A percentile compares a stretch with the other conserved stretches of the same genome.
Conservation (phyloP, 441 rosid species). For the Mallotus japonicus region DNA sequence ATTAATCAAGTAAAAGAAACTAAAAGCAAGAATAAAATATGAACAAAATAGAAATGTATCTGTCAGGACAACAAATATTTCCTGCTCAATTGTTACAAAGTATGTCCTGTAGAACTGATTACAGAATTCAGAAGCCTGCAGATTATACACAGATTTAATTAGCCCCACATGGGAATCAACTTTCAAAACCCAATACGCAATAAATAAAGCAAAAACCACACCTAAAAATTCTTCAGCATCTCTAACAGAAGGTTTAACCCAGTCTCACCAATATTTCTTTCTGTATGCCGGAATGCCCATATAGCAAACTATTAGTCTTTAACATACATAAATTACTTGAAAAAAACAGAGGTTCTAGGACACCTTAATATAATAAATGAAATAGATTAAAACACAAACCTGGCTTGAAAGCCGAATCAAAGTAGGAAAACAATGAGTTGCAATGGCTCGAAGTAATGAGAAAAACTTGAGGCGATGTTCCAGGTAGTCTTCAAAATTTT, state of each 20-base stretch:
- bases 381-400: conserved; percentile 47
- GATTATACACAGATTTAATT: conserved; percentile 20
- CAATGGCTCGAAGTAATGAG: conserved; percentile 97
- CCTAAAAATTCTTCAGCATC: conserved; percentile 98
- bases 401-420: conserved; percentile 87
- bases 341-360: not conserved
- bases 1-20: too few species aligned
- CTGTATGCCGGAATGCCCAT: conserved; percentile 99
- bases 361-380: too few species aligned
- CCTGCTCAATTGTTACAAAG: conserved; percentile 88
- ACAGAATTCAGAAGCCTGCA: conserved; percentile 80
- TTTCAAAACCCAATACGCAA: not conserved
- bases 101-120: conserved; percentile 80
- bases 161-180: conserved; percentile 18
- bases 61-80: conserved; percentile 92
- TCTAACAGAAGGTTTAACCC: conserved; percentile 89
- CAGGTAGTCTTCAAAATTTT: conserved; percentile 97
- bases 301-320: conserved; percentile 9
- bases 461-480: conserved; percentile 99
- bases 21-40: too few species aligned
- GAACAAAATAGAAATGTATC: conserved; percentile 61
- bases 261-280: conserved; percentile 97
- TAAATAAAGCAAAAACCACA: conserved; percentile 23
- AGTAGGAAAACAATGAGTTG: conserved; percentile 91
- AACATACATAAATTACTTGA: not conserved